Evolutionary conservation across 1,139 yeast genomes (phyloP).

Genomic region (Pichia sp.): DNA sequence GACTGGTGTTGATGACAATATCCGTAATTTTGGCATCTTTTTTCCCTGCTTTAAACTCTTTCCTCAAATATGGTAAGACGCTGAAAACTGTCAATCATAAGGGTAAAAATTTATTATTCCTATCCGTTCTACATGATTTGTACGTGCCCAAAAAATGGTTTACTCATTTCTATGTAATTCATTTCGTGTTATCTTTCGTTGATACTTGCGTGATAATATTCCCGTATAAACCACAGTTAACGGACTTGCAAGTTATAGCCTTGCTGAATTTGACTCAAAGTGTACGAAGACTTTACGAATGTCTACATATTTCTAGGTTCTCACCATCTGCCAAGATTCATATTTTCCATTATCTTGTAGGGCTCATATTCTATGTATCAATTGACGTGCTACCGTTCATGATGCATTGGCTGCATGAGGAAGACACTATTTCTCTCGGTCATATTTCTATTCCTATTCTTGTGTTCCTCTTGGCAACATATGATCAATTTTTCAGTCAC

Average conservation of each 20-base stretch:
- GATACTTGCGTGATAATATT: background rate
- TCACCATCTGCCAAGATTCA: conserved; percentile 57
- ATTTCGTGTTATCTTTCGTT: conserved; percentile 19
- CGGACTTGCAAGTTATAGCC: conserved; percentile 20
- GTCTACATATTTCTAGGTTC: conserved; percentile 46
- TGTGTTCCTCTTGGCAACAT: conserved; percentile 30
- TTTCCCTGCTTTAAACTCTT: background rate
- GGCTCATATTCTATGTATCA: conserved; percentile 57
- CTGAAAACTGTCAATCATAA: background rate
- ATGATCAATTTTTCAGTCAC: conserved; percentile 60
- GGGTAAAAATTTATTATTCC: background rate
- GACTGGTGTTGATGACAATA: background rate
- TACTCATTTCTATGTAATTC: conserved; percentile 43
- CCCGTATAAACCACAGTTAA: background rate
- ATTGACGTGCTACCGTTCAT: conserved; percentile 33
- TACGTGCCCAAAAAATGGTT: conserved; percentile 51
- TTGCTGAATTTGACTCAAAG: conserved; percentile 51
- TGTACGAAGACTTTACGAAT: conserved; percentile 60
- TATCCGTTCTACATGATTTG: background rate
- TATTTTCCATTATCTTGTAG: conserved; percentile 70
- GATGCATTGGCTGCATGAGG: conserved; percentile 4
- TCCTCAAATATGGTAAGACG: conserved; percentile 3
- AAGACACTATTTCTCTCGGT: background rate
- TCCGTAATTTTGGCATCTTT: background rate
- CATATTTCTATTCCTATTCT: background rate